Evolutionary conservation across 1,284 basidiomycete species (phyloP).

Genomic region (Rhodotorula sp.): DNA sequence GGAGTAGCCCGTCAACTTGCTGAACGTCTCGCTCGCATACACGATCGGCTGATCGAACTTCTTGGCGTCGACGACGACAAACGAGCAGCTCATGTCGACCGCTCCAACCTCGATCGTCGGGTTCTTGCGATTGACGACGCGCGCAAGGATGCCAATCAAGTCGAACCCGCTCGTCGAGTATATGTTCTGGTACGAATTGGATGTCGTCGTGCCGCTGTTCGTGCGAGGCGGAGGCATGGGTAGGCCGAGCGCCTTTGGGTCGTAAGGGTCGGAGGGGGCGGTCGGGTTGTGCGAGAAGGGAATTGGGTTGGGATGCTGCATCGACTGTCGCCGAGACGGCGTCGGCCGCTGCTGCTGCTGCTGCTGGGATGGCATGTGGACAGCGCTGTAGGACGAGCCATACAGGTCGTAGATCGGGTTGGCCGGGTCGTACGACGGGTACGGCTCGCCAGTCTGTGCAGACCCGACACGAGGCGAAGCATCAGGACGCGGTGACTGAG

Average conservation of each 20-base stretch:
- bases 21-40: slow-evolving; percentile 80
- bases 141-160: slow-evolving; percentile 72
- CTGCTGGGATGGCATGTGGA: neutral
- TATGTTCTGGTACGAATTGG: slow-evolving; percentile 48
- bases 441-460: slow-evolving; percentile 2
- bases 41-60: slow-evolving; percentile 79
- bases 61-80: slow-evolving; percentile 79
- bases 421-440: slow-evolving; percentile 12
- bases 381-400: slow-evolving; percentile 11
- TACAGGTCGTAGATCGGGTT: slow-evolving; percentile 28
- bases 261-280: slow-evolving; percentile 13
- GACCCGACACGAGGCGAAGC: neutral
- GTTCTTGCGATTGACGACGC: slow-evolving; percentile 70
- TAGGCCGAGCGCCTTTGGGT: slow-evolving; percentile 23
- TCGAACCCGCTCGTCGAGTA: slow-evolving; percentile 91
- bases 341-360: neutral
- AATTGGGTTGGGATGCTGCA: neutral
- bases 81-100: slow-evolving; percentile 85
- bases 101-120: slow-evolving; percentile 79
- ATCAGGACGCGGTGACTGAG: neutral
- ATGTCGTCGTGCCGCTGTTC: neutral
- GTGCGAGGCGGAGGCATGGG: slow-evolving; percentile 6
- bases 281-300: slow-evolving; percentile 15
- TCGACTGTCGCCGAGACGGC: neutral
- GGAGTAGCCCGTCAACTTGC: slow-evolving; percentile 75